Evolutionary conservation across 306 rosid species (phyloP), one percentile per base, ranked within the genome.

Genomic region (Glycine soja): DNA sequence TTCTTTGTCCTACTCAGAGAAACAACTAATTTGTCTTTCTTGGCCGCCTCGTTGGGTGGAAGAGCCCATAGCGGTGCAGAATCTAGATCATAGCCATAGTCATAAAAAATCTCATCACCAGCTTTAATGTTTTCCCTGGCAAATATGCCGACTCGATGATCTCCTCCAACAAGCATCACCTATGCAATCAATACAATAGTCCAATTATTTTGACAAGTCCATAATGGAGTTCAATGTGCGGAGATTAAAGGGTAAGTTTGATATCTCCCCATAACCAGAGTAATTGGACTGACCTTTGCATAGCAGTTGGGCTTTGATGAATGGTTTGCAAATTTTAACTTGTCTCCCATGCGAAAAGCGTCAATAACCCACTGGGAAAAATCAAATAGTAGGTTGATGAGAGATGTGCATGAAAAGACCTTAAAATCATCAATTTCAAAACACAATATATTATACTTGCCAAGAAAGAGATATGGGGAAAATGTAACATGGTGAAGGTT

Each of bases 291-390:
- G 4, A 57, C 63, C 63, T 57, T 57, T 57, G 63, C 63, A 57
- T 57, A 16, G 12, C 63, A 57, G 12, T 57, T 57, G 32, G 63
- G 63, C n/a, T 57, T 57, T 18, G 63, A 57, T 57, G 63, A 57
- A 57, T 57, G 63, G 6, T 57, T 57, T 19, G 63, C 63, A 57
- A 57, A 57, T 57, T 57, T 57, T 57, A 57, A 18, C 19, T 57
- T 57, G 63, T 57, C 34, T 57, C 63, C 63, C 3, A 16, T 32
- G 6, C 34, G 63, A 16, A 7, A 18, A 3, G 63, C 63, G 18
- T 57, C 63, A 18, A 57, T 57, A 57, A 57, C 63, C 61, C 61
- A 54, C 61, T 54, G 3, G 15, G 30, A 15, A 54, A 54, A 2
- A 54, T 2, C 30, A 54, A 15, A 15, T 15, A 54, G 10, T 15